Evolutionary conservation across 176 grass and related monocot species (phyloP).

Genomic region (Phyllostachys edulis): DNA sequence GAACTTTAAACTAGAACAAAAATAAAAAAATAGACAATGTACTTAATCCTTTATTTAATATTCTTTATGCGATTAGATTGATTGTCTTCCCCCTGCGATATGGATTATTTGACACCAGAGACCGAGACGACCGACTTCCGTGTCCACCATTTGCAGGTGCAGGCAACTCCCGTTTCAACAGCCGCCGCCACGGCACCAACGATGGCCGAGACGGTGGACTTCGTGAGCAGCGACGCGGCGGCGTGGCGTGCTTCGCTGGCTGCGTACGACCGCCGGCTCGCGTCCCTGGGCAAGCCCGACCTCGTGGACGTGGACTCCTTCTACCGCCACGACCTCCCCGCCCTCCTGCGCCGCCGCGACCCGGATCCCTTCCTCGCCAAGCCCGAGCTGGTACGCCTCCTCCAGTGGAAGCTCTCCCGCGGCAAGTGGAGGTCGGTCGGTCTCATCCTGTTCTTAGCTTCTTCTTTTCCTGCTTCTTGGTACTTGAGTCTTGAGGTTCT

Average conservation of each 20-base stretch:
- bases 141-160: background rate
- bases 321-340: constrained; percentile 72
- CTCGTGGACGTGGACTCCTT: constrained; percentile 62
- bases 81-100: no score
- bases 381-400: constrained; percentile 71
- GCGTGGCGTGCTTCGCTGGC: constrained; percentile 61
- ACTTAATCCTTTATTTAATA: no score
- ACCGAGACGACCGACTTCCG: background rate
- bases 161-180: background rate
- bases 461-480: background rate
- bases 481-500: background rate
- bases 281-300: constrained; percentile 62
- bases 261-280: constrained; percentile 53
- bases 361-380: constrained; percentile 66
- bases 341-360: constrained; percentile 53
- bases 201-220: constrained; percentile 52
- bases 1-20: no score
- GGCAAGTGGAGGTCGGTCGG: constrained; percentile 75
- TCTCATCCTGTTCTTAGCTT: background rate
- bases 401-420: constrained; percentile 94
- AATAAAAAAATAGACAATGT: no score
- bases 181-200: background rate
- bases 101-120: background rate
- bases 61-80: no score
- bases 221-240: constrained; percentile 51